Evolutionary conservation across 2,329 filamentous ascomycete species (phyloP).

Genomic region (Lachnellula subtilissima): DNA sequence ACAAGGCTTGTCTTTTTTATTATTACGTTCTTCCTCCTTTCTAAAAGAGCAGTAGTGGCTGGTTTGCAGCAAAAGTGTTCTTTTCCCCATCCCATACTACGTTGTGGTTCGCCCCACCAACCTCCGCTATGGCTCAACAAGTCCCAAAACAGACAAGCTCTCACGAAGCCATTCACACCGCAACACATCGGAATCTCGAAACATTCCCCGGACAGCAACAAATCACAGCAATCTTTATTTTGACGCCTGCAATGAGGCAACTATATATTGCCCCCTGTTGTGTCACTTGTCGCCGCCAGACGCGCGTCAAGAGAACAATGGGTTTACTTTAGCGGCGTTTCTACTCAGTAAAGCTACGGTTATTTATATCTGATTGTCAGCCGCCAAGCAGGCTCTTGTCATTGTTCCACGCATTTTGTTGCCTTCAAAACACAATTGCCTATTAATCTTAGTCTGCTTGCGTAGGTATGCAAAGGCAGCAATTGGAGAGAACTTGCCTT

Average conservation of each 20-base stretch:
- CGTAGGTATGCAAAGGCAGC: constrained; percentile 18
- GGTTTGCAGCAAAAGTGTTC: not conserved
- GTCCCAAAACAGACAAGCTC: constrained; percentile 3
- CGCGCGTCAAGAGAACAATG: constrained; percentile 16
- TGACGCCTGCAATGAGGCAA: constrained; percentile 17
- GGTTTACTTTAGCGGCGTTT: not conserved
- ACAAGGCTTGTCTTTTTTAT: too few relatives aligned
- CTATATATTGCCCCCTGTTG: constrained; percentile 2
- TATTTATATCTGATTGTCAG: constrained; percentile 4
- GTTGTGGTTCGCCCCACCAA: not conserved
- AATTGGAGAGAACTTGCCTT: not conserved
- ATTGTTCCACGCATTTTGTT: not conserved
- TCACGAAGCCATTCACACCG: not conserved
- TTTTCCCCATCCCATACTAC: not conserved
- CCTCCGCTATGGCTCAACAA: not conserved
- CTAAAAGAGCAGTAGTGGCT: too few relatives aligned
- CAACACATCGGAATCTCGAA: constrained; percentile 9
- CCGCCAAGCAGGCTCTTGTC: constrained; percentile 19
- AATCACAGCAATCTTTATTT: constrained; percentile 6
- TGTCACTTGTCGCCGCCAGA: constrained; percentile 10
- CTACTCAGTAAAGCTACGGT: not conserved
- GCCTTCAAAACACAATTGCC: not conserved
- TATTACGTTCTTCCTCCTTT: not conserved
- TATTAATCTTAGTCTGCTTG: constrained; percentile 10
- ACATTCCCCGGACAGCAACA: not conserved